phyloP scores from a whole-genome alignment of 768 basidiomycete genomes.

The Leccinum longicurvipes region DNA sequence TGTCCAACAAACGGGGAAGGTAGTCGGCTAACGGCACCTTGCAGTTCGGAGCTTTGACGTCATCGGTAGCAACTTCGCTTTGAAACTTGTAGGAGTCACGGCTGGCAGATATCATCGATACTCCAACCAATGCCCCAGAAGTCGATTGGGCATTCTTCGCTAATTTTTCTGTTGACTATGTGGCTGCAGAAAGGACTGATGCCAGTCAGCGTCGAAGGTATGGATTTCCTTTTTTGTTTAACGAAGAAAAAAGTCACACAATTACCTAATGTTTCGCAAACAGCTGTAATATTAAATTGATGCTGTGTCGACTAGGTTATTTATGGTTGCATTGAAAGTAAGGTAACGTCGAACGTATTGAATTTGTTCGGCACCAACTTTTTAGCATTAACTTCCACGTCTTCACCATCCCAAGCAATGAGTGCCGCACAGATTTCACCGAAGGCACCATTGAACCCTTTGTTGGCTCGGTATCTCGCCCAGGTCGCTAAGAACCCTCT shows the following conservation, averaged over 20 bases:
- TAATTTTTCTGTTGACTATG: not conserved
- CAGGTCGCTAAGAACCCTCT: conserved; percentile 68
- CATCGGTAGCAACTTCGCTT: not conserved
- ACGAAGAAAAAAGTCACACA: no score
- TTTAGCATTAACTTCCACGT: no score
- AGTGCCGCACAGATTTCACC: conserved; percentile 24
- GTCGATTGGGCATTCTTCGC: not conserved
- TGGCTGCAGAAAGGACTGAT: no score
- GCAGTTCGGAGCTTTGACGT: not conserved
- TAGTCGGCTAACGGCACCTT: not conserved
- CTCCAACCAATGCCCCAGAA: not conserved
- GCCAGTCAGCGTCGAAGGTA: no score
- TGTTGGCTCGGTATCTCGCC: conserved; percentile 67
- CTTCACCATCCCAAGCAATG: conserved; percentile 31
- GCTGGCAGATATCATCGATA: not conserved
- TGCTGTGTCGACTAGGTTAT: no score
- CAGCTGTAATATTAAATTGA: no score
- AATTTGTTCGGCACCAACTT: not conserved
- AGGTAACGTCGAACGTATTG: no score
- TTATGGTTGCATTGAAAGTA: not conserved
- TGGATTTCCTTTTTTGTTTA: no score
- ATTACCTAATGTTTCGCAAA: no score
- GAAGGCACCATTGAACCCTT: conserved; percentile 34
- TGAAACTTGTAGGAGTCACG: not conserved
- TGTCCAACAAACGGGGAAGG: not conserved